Percentiles rank a stretch among this genome's conserved stretches.
Evolutionary conservation across 495 filamentous ascomycete genomes (phyloP).

Genomic region (Xylaria nigripes): DNA sequence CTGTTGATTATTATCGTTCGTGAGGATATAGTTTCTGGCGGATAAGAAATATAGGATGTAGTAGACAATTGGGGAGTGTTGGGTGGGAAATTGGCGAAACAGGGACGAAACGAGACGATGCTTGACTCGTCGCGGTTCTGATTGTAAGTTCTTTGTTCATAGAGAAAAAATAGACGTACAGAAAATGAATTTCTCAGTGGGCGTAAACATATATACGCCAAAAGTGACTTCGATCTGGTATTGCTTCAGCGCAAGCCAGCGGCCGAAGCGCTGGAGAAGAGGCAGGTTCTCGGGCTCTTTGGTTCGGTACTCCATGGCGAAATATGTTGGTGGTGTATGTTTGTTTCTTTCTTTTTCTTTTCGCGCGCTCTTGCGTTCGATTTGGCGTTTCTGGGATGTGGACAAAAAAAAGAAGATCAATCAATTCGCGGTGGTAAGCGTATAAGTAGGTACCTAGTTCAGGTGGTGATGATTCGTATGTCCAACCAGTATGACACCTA

Average conservation of each 20-base stretch:
- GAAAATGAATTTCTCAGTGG: slow-evolving; percentile 41
- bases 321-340: not conserved
- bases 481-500: too few relatives aligned
- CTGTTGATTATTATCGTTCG: slow-evolving; percentile 34
- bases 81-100: too few relatives aligned
- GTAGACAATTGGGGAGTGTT: too few relatives aligned
- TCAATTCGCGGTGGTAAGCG: too few relatives aligned
- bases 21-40: not conserved
- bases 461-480: too few relatives aligned
- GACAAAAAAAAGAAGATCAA: too few relatives aligned
- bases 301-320: slow-evolving; percentile 19
- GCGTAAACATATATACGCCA: slow-evolving; percentile 43
- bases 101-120: not conserved
- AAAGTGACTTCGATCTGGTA: slow-evolving; percentile 46
- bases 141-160: too few relatives aligned
- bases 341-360: not conserved
- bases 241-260: slow-evolving; percentile 43
- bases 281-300: slow-evolving; percentile 28
- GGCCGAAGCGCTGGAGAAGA: slow-evolving; percentile 34
- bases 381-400: not conserved
- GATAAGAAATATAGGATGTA: too few relatives aligned
- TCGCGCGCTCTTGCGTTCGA: not conserved
- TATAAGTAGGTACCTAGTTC: too few relatives aligned
- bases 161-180: slow-evolving; percentile 27
- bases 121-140: too few relatives aligned